Evolutionary conservation across 2,329 filamentous ascomycete species (phyloP).

Genomic region (Scytalidium sp.): DNA sequence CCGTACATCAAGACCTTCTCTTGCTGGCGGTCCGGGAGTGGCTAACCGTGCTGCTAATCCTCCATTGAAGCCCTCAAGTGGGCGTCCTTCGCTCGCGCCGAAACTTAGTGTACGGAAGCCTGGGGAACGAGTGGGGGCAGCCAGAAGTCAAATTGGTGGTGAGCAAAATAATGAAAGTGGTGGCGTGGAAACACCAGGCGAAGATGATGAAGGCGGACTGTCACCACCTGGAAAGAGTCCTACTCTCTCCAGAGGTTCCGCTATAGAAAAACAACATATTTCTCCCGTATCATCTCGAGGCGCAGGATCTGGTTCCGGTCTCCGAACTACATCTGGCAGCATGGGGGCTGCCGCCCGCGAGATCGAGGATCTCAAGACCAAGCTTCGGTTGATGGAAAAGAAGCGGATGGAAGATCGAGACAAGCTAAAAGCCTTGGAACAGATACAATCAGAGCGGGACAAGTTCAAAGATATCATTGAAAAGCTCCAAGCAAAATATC

Average conservation of each 20-base stretch:
- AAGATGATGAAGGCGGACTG: constrained; percentile 18
- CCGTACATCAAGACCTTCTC: constrained; percentile 34
- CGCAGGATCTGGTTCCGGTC: constrained; percentile 18
- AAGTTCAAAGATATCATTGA: constrained; percentile 83
- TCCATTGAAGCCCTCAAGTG: constrained; percentile 12
- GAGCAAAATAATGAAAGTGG: constrained; percentile 24
- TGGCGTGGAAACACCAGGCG: constrained; percentile 22
- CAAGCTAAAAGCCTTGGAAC: constrained; percentile 74
- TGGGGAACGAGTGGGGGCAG: constrained; percentile 23
- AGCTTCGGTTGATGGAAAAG: constrained; percentile 82
- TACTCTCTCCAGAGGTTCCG: constrained; percentile 19
- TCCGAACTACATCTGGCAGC: constrained; percentile 14
- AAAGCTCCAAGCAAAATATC: constrained; percentile 85
- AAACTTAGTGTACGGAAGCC: constrained; percentile 25
- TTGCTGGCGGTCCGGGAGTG: constrained; percentile 29
- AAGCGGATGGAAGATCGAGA: constrained; percentile 84
- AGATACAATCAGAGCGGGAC: constrained; percentile 71
- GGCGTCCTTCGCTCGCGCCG: constrained; percentile 21
- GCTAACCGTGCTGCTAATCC: constrained; percentile 22
- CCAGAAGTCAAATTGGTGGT: constrained; percentile 25
- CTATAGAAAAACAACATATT: constrained; percentile 14
- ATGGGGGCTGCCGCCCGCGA: constrained; percentile 46
- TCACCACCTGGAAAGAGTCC: constrained; percentile 28
- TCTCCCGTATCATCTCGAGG: constrained; percentile 20
- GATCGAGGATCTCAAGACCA: constrained; percentile 84